Base-by-base conservation (phyloP, 2,329 filamentous ascomycete species). In the Fusarium temperatum region DNA sequence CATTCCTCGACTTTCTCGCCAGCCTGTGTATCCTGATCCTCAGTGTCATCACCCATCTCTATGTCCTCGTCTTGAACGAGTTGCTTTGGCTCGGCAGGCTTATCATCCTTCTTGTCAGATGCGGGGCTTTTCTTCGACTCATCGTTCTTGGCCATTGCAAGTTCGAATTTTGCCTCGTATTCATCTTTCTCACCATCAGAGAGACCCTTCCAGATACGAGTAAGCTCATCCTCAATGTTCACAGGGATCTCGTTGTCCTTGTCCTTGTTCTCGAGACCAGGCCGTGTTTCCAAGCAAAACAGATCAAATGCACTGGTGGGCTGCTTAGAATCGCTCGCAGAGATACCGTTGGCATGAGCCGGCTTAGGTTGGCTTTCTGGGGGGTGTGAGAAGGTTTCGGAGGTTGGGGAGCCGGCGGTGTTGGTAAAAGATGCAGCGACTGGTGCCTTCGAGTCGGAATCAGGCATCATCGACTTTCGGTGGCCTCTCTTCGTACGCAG, bases 401-500 rank as follows among this genome's bases (percentile, higher is more conserved):
- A 89, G 75, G 87, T 87, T 53, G 86, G 83, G 78, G 69, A 86
- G 73, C 74, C 76, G 66, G 85, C 85, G 76, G 88, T 84, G 80
- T 83, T 86, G 78, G 85, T 84, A 77, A 85, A 85, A 41, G 85
- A 82, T 72, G 81, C 84, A 64, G 82, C 79, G 30, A 79, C 79
- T 47, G 79, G 80, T 62, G 80, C 81, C 74, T 84, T 84, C 30
- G 82, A 75, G 56, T 87, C 87, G 77, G 80, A 78, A 70, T 84
- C 84, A 67, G 83, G 82, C 63, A 86, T 80, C 61, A 85, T 81
- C 41, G 88, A 89, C 82, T 92, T 92, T 60, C 92, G 85, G 78
- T 94, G 91, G 68, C 91, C 91, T 61, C 93, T 89, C 85, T 95
- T 95, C 72, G 89, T 91, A 38, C 93, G 89, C 73, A 94, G 84